phyloP scores from a whole-genome alignment of 768 basidiomycete species.

The Suillus americanus region DNA sequence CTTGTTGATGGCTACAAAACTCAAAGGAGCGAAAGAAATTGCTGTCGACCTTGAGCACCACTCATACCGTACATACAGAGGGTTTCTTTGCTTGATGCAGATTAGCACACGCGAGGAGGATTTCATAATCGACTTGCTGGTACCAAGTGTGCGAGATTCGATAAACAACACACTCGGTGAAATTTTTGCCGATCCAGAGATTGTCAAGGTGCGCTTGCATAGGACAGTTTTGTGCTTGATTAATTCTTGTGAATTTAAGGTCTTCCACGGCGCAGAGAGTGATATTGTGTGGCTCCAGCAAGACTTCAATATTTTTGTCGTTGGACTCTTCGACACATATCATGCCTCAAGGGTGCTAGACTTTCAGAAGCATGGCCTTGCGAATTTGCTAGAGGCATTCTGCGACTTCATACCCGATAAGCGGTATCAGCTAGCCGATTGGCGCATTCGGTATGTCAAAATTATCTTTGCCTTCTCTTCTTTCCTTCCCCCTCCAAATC shows the following conservation, averaged over 20 bases:
- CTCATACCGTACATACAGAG: slow-evolving; percentile 77
- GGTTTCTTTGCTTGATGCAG: slow-evolving; percentile 94
- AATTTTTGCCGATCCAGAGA: slow-evolving; percentile 78
- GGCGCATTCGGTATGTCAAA: slow-evolving; percentile 77
- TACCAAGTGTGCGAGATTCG: slow-evolving; percentile 60
- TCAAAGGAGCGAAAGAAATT: slow-evolving; percentile 71
- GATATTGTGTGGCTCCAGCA: slow-evolving; percentile 97
- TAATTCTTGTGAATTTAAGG: slow-evolving; percentile 40
- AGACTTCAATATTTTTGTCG: slow-evolving; percentile 91
- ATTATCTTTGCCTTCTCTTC: not conserved
- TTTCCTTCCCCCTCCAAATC: not conserved
- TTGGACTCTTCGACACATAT: slow-evolving; percentile 96
- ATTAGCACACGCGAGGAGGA: slow-evolving; percentile 82
- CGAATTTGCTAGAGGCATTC: slow-evolving; percentile 81
- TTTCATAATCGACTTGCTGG: slow-evolving; percentile 83
- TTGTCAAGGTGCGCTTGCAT: slow-evolving; percentile 68
- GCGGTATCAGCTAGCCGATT: slow-evolving; percentile 95
- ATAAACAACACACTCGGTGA: slow-evolving; percentile 68
- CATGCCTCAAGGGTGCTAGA: slow-evolving; percentile 90
- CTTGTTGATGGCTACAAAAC: slow-evolving; percentile 59
- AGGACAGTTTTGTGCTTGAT: not conserved
- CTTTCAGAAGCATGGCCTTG: slow-evolving; percentile 82
- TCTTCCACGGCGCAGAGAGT: slow-evolving; percentile 92
- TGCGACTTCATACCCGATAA: slow-evolving; percentile 93
- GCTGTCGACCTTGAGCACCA: slow-evolving; percentile 97